Evolutionary conservation across 148 eudicot species (phyloP), one percentile per base, ranked within the genome.

Genomic region (Vaccinium myrtillus): DNA sequence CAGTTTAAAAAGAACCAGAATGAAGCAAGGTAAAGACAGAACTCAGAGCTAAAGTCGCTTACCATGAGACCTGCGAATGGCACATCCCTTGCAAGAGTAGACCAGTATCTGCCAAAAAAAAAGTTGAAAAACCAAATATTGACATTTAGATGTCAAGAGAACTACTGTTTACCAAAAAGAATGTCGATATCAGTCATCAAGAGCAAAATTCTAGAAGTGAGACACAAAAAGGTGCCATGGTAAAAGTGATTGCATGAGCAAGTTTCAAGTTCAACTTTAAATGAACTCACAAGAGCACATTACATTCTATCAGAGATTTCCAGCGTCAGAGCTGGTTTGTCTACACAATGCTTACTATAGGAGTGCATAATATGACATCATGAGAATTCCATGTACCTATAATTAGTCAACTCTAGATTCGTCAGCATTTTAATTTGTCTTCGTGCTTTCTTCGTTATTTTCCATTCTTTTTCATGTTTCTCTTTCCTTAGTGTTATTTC

Each of bases 1-100:
- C 80, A 77, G 61, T 51, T 23, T 50, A 23, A 51, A 77, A 51
- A 12, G 21, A 48, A 77, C 4, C 80, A 77, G 39, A 77, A 77
- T 10, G 61, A 77, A 51, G 80, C 50, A 80, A 55, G 55, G 67
- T 21, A 53, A 77, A 50, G 36, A 73, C 75, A 21, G 77, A 84
- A 18, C 14, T 50, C 13, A 39, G 30, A 19, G 79, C 49, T 75
- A 21, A 25, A 83, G 39, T 51, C 81, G 70, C 81, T 80, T 89
- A 95, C 98, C 98, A 95, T 95, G 83, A 95, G 86, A 86, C 98
- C 98, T 88, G 98, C 98, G 86, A 95, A 95, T 85, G 98, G 98
- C 90, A 95, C 91, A 88, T 95, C 98, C 90, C 98, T 93, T 79
- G 96, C 98, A 86, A 95, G 91, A 53, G 98, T 95, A 84, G 98